Evolutionary conservation across 176 grass and related monocot species (phyloP).

Genomic region (Alopecurus myosuroides): DNA sequence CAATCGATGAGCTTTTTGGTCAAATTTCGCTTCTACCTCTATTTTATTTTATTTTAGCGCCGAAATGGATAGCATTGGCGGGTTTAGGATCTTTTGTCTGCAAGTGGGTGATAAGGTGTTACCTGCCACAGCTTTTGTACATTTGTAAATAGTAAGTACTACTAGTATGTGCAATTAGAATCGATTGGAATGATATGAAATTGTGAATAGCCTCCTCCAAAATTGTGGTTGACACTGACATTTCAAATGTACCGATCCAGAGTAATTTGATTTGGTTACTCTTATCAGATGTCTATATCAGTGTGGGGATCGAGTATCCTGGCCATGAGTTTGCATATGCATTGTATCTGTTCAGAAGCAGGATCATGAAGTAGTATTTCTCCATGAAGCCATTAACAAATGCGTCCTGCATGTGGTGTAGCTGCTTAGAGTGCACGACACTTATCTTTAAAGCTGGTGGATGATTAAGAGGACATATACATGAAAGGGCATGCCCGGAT

Average conservation of each 20-base stretch:
- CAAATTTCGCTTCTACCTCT: conserved; percentile 6
- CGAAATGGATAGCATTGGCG: neutral
- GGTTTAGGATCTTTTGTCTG: neutral
- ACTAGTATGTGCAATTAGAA: neutral
- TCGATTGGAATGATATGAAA: neutral
- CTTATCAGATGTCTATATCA: neutral
- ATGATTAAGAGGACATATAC: neutral
- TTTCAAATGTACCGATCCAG: neutral
- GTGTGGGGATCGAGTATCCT: neutral
- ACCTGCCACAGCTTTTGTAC: conserved; percentile 5
- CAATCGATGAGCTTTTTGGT: neutral
- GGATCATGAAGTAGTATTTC: too few relatives aligned
- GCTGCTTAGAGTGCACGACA: conserved; percentile 4
- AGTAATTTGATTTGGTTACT: neutral
- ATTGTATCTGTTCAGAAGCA: too few relatives aligned
- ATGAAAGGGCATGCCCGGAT: neutral
- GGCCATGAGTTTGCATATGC: neutral
- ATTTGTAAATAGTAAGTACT: conserved; percentile 27
- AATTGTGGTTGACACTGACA: neutral
- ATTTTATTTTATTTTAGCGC: neutral
- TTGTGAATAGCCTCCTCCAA: neutral
- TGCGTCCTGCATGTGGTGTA: neutral
- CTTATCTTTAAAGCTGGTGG: neutral
- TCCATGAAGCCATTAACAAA: neutral
- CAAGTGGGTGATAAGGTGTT: neutral